A percentile compares a stretch with the other conserved stretches of the same genome.
These are phyloP conservation scores for Trichoderma afroharzianum DNA, from an alignment of 2,329 filamentous ascomycete genomes.

Conservation along the genomic window DNA sequence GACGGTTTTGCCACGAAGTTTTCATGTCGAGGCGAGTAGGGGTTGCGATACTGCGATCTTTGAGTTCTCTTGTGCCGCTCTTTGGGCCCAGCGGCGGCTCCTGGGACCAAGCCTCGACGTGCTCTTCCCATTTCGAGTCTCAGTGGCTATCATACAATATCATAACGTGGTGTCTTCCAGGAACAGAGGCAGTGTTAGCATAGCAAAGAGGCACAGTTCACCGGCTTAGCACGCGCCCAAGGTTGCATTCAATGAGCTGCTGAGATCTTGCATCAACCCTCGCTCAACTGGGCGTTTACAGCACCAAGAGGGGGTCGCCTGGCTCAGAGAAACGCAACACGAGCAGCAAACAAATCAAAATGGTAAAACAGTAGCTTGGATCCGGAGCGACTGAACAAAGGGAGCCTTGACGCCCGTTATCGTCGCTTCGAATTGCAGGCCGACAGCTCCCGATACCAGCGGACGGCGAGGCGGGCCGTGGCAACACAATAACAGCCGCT, in stretches of 20 bases:
- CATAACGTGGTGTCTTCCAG: neutral
- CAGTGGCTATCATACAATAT: slow-evolving; percentile 3
- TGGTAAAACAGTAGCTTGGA: neutral
- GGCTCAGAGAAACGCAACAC: neutral
- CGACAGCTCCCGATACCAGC: slow-evolving; percentile 2
- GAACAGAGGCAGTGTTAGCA: neutral
- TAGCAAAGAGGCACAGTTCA: slow-evolving; percentile 4
- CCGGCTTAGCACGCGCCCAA: neutral
- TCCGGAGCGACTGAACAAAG: slow-evolving; percentile 5
- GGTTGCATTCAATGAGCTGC: slow-evolving; percentile 6
- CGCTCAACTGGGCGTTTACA: neutral
- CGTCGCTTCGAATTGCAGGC: neutral
- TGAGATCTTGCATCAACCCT: slow-evolving; percentile 4
- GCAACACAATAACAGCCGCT: neutral
- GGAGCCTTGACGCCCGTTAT: neutral
- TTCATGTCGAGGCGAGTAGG: slow-evolving; percentile 30
- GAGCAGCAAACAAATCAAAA: neutral
- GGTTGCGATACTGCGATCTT: slow-evolving; percentile 32
- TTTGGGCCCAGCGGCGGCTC: slow-evolving; percentile 32
- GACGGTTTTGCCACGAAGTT: slow-evolving; percentile 38
- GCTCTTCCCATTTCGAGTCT: slow-evolving; percentile 34
- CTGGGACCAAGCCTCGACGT: slow-evolving; percentile 32
- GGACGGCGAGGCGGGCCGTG: neutral
- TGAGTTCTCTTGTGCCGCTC: slow-evolving; percentile 34
- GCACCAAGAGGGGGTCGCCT: neutral